Base-by-base conservation (phyloP, 2,329 filamentous ascomycete genomes). In the Fusarium floridanum region DNA sequence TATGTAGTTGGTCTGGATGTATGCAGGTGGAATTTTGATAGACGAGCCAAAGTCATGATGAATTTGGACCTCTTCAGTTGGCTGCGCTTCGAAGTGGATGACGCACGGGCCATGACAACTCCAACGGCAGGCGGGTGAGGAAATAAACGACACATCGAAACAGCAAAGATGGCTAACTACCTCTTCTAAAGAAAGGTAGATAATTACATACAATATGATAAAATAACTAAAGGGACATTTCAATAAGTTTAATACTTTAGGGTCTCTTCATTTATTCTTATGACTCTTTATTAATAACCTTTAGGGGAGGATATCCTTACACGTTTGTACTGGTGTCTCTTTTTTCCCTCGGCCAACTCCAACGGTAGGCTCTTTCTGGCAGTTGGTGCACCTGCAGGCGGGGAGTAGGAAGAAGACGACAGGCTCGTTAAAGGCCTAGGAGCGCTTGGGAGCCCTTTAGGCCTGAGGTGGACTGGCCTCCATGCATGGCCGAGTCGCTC, bases 1-100 rank as follows among this genome's bases (percentile, higher is more conserved):
- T 71, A 45, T 53, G 55, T 70, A 66, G 48, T 17, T 17, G 22
- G 43, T 27, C 14, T 48, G 53, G 32, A 37, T 14, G 29, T 57
- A 27, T 55, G 45, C 53, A 22, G 57, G 36, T 29, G 36, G 59
- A 48, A 61, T 34, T 53, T 63, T 63, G 50, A 68, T 24, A 45
- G 53, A 41, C 61, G 55, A 75, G 66, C 75, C 55, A 76, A 78
- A 78, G 77, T 79, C 77, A 78, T 78, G 77, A 78, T 77, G 70
- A 67, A 75, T 68, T 67, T 60, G 67, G 67, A 76, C 73, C 71
- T 75, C 68, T 73, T 63, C 71, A 76, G 64, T 75, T 48, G 71
- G 73, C 64, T 71, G 61, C 53, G 67, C 29, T 56, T 12, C 55
- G 64, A 45, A 76, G 70, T 73, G 72, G 60, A 61, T 16, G 11